phyloP scores from a whole-genome alignment of 2,329 filamentous ascomycete species.

The Ophiocordyceps camponoti-leonardi region DNA sequence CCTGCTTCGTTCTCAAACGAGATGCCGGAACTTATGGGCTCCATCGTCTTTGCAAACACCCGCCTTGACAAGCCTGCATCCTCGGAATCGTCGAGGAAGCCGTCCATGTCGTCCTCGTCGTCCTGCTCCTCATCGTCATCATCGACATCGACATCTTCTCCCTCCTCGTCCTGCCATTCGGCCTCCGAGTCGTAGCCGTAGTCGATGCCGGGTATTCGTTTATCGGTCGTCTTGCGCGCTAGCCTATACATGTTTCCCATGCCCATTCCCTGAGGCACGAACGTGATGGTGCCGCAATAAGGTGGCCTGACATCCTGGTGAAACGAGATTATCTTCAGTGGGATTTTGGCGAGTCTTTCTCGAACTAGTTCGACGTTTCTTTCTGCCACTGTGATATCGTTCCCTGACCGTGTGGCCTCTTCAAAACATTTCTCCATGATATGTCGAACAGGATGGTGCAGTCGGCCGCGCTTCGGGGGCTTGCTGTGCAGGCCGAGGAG shows the following conservation, averaged over 20 bases:
- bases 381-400: slow-evolving; percentile 16
- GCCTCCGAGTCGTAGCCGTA: slow-evolving; percentile 80
- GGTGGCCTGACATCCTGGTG: slow-evolving; percentile 48
- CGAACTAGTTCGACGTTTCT: slow-evolving; percentile 16
- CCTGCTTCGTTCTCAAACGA: slow-evolving; percentile 56
- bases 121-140: slow-evolving; percentile 53
- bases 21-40: slow-evolving; percentile 63
- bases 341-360: slow-evolving; percentile 30
- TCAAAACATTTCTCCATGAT: slow-evolving; percentile 40
- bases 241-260: slow-evolving; percentile 28
- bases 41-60: slow-evolving; percentile 49
- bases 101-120: slow-evolving; percentile 74
- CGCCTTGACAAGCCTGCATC: slow-evolving; percentile 39
- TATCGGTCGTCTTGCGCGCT: slow-evolving; percentile 34
- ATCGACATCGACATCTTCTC: slow-evolving; percentile 52
- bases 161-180: slow-evolving; percentile 65
- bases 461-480: slow-evolving; percentile 24
- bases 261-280: slow-evolving; percentile 28
- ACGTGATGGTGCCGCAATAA: slow-evolving; percentile 59
- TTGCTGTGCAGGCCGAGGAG: slow-evolving; percentile 27
- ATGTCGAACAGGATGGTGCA: slow-evolving; percentile 36
- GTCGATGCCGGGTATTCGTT: slow-evolving; percentile 41
- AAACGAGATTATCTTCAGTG: slow-evolving; percentile 46
- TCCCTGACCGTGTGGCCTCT: slow-evolving; percentile 22
- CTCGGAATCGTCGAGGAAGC: slow-evolving; percentile 77